Base-by-base conservation (phyloP, 352 stramenopile genomes). In the Phytophthora europaea region DNA sequence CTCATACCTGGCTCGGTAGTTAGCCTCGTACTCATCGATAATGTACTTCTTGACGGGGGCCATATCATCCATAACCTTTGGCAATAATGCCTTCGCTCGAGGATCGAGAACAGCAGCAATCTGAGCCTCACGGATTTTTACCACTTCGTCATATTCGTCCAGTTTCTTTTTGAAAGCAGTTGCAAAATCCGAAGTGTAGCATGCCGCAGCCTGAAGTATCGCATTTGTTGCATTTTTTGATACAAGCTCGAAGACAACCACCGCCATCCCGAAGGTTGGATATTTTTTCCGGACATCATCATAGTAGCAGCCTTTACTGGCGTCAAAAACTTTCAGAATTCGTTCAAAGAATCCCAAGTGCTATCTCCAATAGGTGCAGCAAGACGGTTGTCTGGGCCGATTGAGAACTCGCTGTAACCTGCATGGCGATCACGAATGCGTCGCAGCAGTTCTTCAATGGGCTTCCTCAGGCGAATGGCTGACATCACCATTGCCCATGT, bases 281-380 rank as follows among this genome's bases (percentile, higher is more conserved):
- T 72, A 6, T 52, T 61, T 40, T 45, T 72, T 31, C 62, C 58
- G 6, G 62, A 59, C 36, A 71, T 51, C 34, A 75, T 45, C 0
- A 38, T 62, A 5, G 61, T 76, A 9, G 69, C 62, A 10, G 61
- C 70, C 9, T 72, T 72, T 3, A 76, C 57, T n/a, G 58, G 58
- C 10, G 51, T 67, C 53, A 72, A 58, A 10, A 72, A 69, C 0
- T 52, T 57, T 15, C 36, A 56, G 12, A 65, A 63, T 3, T 65
- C 50, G 0, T 60, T 10, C 1, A 74, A 60, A 0, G 50, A 4
- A 2, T 18, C 61, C 51, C 67, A 18, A 20, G 22, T 0, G 60
- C 48, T 31, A 5, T 28, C 23, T 18, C 1, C 2, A 13, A 66
- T 57, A 2, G 18, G 4, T 7, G 15, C n/a, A 12, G 57, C 50